Evolutionary conservation across 2,329 filamentous ascomycete species (phyloP), one percentile per base, ranked within the genome.

Genomic region (Saccharata proteae): DNA sequence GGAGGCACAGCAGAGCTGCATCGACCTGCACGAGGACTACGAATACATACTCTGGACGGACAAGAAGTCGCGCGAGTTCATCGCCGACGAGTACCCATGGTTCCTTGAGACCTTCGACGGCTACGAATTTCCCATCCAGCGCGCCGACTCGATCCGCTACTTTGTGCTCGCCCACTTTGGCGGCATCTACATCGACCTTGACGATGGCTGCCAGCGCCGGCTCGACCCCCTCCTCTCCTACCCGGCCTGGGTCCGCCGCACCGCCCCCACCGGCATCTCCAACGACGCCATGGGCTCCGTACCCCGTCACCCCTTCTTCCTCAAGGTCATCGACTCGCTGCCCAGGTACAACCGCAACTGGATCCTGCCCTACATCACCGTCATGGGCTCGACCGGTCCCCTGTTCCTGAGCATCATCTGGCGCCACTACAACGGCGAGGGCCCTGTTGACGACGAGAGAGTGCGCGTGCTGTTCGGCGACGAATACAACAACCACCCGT

Each of bases 21-120:
- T 74, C 33, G 67, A 77, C 14, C 51, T 77, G 30, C 79, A 85
- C 48, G 65, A 71, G 2, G 74, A 76, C 42, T 85, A 77, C 51
- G 76, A 84, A 48, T 82, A 82, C 59, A 82, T 69, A 76, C 67
- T 86, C 13, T 90, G 81, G 81, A 84, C 80, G 6, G 75, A 84
- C 44, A 69, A 69, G 25, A 68, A 69, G 42, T 71, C 77, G 15
- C 67, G 75, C 43, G 68, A 77, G 3, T 85, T 88, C 46, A 82
- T 88, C 42, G 67, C 68, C 20, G 61, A 64, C 18, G 71, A 86
- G 52, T 59, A 52, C 13, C 72, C 79, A 2, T 85, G 79, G 77
- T 86, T 84, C 52, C 59, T 83, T 38, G 64, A 73, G 31, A 82
- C 77, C 0, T 90, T 80, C 47, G 74, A 82, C 47, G 67, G 66